A percentile compares a stretch with the other conserved stretches of the same genome.
These are phyloP conservation scores for Ogataea ganodermae DNA, from an alignment of 805 yeast species.

Conservation along the genomic window DNA sequence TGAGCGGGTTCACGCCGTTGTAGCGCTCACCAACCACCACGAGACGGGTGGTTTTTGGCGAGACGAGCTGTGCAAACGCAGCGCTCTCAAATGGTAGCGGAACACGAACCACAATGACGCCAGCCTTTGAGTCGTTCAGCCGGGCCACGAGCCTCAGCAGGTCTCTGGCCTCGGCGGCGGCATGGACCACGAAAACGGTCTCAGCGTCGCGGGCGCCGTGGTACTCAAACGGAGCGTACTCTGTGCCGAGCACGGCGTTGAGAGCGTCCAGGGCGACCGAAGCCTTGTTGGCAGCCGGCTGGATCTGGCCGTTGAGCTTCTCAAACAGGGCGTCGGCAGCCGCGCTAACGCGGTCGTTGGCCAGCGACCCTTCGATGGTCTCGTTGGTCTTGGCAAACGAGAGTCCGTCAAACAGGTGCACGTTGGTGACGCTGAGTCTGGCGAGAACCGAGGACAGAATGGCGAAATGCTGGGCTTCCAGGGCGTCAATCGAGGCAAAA, in stretches of 20 bases:
- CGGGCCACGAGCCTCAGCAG: slow-evolving; percentile 47
- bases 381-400: slow-evolving; percentile 55
- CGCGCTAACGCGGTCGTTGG: slow-evolving; percentile 43
- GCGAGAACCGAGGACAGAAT: slow-evolving; percentile 66
- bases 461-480: slow-evolving; percentile 69
- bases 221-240: slow-evolving; percentile 67
- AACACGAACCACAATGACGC: slow-evolving; percentile 70
- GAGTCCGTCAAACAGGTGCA: slow-evolving; percentile 82
- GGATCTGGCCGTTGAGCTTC: slow-evolving; percentile 27
- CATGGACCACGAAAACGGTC: slow-evolving; percentile 80
- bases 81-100: slow-evolving; percentile 76
- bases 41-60: slow-evolving; percentile 56
- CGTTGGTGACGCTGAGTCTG: slow-evolving; percentile 59
- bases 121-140: slow-evolving; percentile 44
- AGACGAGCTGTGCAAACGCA: slow-evolving; percentile 60
- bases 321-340: slow-evolving; percentile 42
- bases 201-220: slow-evolving; percentile 62
- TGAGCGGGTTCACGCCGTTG: slow-evolving; percentile 46
- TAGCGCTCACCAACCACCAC: slow-evolving; percentile 66
- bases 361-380: slow-evolving; percentile 45
- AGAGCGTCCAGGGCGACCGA: slow-evolving; percentile 49
- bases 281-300: slow-evolving; percentile 38
- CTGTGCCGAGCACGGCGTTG: slow-evolving; percentile 56
- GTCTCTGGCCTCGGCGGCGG: slow-evolving; percentile 64
- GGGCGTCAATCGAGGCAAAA: slow-evolving; percentile 60